Base-by-base conservation (phyloP, 257 asterid species). In the Penstemon eatonii region DNA sequence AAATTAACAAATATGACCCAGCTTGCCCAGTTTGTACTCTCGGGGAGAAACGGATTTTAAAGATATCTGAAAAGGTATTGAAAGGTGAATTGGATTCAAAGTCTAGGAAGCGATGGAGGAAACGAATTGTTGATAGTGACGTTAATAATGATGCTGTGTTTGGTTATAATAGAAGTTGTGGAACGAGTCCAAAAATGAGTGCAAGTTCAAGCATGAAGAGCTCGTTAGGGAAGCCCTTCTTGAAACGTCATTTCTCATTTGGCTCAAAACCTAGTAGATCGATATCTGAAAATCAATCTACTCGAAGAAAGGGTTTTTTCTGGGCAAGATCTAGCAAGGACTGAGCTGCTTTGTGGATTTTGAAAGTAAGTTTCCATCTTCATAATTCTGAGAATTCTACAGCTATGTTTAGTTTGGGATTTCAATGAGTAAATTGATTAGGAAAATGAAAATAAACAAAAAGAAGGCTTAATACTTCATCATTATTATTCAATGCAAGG, bases 21-120 rank as follows among this genome's bases (percentile, higher is more conserved):
- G 73, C 82, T 56, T 94, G 99, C 79, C 99, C 99, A 0, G 86
- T 91, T 66, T 94, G 99, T 77, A 89, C 99, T 46, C 84, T 69
- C 56, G 99, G 99, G 61, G 96, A 83, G 88, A 94, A 90, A 77
- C 89, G 79, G 67, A 74, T 85, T 8, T 71, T 76, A 67, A 94
- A 90, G 79, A 85, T 91, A 89, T 89, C 86, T 6, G 96, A 94
- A 56, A 94, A 91, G 83, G 89, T 87, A 19, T 56, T 85, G 85
- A 90, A 78, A 80, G 93, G 89, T 7, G 96, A 87, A 61, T 66
- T 93, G 81, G 99, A 93, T 37, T 76, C 78, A 5, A 89, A 74
- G 84, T 84, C 85, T 72, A 80, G 84, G 73, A 89, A 79, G 73
- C 75, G 75, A 57, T 89, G 80, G 25, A 82, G 79, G 79, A 90